phyloP scores from a whole-genome alignment of 306 rosid species.

The Aeschynomene evenia region DNA sequence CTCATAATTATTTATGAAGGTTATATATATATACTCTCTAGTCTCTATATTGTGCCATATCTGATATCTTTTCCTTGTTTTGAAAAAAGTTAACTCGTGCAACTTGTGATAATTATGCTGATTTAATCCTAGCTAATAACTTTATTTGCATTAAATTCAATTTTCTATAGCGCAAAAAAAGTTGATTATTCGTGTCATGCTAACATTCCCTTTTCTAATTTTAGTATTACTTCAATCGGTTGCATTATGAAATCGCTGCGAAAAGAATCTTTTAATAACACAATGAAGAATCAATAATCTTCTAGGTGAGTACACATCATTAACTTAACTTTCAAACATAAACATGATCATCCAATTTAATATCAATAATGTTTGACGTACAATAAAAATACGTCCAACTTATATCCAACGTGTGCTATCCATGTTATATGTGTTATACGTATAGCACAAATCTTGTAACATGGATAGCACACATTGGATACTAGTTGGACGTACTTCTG shows the following conservation, averaged over 20 bases:
- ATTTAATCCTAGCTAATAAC: too few relatives aligned
- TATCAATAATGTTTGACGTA: too few relatives aligned
- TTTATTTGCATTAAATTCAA: background rate
- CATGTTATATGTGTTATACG: too few relatives aligned
- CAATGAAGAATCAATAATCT: too few relatives aligned
- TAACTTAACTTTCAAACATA: background rate
- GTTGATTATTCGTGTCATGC: background rate
- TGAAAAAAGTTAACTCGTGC: background rate
- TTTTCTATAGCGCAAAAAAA: background rate
- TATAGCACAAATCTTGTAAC: too few relatives aligned
- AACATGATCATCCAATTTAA: too few relatives aligned
- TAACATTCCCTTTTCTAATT: background rate
- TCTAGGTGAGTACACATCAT: background rate
- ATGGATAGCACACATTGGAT: too few relatives aligned
- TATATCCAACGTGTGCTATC: too few relatives aligned
- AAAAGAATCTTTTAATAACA: conserved; percentile 14
- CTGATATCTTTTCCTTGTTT: background rate
- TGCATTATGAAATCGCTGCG: background rate
- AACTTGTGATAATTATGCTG: background rate
- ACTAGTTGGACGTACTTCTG: too few relatives aligned
- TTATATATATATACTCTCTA: background rate
- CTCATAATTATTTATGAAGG: conserved; percentile 2
- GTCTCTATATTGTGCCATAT: too few relatives aligned
- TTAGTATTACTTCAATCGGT: background rate
- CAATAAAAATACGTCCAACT: too few relatives aligned